Evolutionary conservation across 768 basidiomycete species (phyloP).

Genomic region (Neoboletus magnificus): DNA sequence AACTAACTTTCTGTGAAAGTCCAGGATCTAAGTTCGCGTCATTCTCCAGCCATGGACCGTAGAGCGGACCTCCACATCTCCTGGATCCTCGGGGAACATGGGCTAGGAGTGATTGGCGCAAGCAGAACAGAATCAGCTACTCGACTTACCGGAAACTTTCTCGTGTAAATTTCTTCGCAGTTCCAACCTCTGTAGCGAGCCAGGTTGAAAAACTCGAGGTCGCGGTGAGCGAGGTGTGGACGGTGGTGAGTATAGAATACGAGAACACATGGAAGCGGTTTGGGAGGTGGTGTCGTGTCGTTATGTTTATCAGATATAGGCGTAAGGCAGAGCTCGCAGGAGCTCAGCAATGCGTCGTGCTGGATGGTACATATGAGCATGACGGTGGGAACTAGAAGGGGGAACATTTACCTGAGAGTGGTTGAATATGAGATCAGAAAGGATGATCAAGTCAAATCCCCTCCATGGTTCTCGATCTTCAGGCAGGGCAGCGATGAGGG

Average conservation of each 20-base stretch:
- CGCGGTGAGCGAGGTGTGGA: conserved; percentile 77
- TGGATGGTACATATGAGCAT: conserved; percentile 27
- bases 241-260: conserved; percentile 91
- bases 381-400: background rate
- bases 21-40: conserved; percentile 15
- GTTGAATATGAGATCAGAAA: conserved; percentile 94
- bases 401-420: conserved; percentile 70
- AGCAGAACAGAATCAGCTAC: background rate
- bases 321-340: conserved; percentile 52
- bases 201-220: conserved; percentile 76
- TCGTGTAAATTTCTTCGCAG: conserved; percentile 65
- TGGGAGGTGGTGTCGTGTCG: background rate
- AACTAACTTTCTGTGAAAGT: background rate
- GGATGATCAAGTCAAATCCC: conserved; percentile 75
- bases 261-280: conserved; percentile 46
- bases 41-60: conserved; percentile 86
- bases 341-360: conserved; percentile 78
- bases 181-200: conserved; percentile 65
- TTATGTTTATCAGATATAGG: conserved; percentile 19
- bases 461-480: conserved; percentile 12
- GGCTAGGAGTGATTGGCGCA: conserved; percentile 42
- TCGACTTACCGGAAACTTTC: conserved; percentile 55
- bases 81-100: conserved; percentile 89
- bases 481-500: conserved; percentile 29
- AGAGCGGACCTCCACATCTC: conserved; percentile 69